Base-by-base conservation (phyloP, 208 protist species). In the Leishmania mexicana region DNA sequence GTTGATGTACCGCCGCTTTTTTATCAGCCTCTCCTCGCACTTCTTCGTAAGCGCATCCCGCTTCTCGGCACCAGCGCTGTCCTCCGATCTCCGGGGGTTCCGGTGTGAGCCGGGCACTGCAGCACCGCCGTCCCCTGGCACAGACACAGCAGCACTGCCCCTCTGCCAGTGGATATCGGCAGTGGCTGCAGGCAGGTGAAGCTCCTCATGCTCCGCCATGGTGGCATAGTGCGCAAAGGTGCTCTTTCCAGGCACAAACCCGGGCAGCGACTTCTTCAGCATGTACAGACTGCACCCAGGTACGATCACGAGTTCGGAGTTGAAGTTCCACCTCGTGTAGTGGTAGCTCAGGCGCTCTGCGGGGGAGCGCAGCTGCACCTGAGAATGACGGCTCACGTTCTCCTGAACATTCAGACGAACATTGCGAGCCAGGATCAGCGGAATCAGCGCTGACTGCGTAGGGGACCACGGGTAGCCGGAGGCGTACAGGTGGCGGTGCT, bases 401-500 rank as follows among this genome's bases (percentile, higher is more conserved):
- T 65, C 75, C 58, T 78, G 54, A 21, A 78, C 38, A 15, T 57
- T 24, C 51, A 78, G 57, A 15, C 53, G 57, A 2, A 78, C 57
- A 38, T 68, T 70, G 21, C 24, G 57, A 35, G 21, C 31, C 21
- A 78, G 45, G 28, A 49, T 38, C n/a, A 78, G 75, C 38, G 75
- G 75, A 24, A 78, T 28, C 21, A 78, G 75, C 49, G 58, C 58
- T 3, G 75, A 51, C 75, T 68, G 35, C n/a, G 75, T 78, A 7
- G 75, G 75, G 0, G 24, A 28, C 75, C 75, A 78, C 51, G 35
- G 21, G 8, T 2, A n/a, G 8, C 75, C 53, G 11, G 42, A 42
- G 17, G 53, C 57, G 45, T 78, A 78, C 53, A 78, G 75, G 57
- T 78, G 75, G 3, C 75, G 75, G 53, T 68, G 38, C 24, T 51